Evolutionary conservation across 345 rosid species (phyloP).

Genomic region (Aegle marmelos): DNA sequence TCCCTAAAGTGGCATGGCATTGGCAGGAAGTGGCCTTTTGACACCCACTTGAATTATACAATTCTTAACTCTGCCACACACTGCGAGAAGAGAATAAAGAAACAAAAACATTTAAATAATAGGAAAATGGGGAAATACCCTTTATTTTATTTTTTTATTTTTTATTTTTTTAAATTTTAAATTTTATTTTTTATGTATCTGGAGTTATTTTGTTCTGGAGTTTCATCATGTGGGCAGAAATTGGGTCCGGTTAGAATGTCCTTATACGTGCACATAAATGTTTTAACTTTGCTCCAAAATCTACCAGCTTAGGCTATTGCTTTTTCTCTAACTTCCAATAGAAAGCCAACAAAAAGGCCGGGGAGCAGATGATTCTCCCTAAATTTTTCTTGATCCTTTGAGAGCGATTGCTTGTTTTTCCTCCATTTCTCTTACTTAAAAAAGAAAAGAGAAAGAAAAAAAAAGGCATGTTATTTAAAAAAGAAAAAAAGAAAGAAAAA

Average conservation of each 20-base stretch:
- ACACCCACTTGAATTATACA: slow-evolving; percentile 44
- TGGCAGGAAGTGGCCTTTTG: slow-evolving; percentile 13
- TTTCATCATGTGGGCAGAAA: slow-evolving; percentile 2
- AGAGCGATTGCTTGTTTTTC: slow-evolving; percentile 15
- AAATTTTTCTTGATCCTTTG: slow-evolving; percentile 17
- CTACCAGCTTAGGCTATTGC: slow-evolving; percentile 20
- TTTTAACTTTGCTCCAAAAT: slow-evolving; percentile 17
- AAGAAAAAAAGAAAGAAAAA: background rate
- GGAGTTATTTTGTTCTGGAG: background rate
- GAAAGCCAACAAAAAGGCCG: slow-evolving; percentile 35
- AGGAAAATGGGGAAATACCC: background rate
- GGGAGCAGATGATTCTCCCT: slow-evolving; percentile 24
- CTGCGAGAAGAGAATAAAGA: slow-evolving; percentile 24
- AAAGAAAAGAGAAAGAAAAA: background rate
- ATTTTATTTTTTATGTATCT: background rate
- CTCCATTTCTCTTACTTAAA: background rate
- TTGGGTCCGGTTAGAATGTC: slow-evolving; percentile 8
- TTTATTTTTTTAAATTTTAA: background rate
- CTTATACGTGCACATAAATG: background rate
- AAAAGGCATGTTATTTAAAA: background rate
- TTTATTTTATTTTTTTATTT: background rate
- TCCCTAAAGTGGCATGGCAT: slow-evolving; percentile 26
- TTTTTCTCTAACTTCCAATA: slow-evolving; percentile 27
- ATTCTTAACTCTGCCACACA: slow-evolving; percentile 37
- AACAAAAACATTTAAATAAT: slow-evolving; percentile 9